Evolutionary conservation across 2,329 filamentous ascomycete species (phyloP), one percentile per base, ranked within the genome.

Genomic region (Aspergillus versicolor): DNA sequence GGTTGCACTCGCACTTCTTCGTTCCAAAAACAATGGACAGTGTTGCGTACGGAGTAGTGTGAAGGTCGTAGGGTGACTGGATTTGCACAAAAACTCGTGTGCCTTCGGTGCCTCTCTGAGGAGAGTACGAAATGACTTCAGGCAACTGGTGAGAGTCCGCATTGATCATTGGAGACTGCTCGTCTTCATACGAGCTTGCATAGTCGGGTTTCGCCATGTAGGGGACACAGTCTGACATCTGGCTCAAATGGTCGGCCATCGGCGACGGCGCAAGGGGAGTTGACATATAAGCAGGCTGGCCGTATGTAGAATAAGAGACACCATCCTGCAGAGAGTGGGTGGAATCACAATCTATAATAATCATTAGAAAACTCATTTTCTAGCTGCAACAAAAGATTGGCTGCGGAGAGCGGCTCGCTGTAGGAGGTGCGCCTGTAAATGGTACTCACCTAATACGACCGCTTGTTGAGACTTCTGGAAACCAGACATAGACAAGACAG

Each of bases 381-480:
- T 44, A 43, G 11, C 27, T 24, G 24, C 5, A 9, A 50, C 19
- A 49, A 32, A 54, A 21, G 13, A 11, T 17, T 34, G 11, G 40
- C 12, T n/a, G 24, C 27, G 2, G 13, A 47, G 19, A 13, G n/a
- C 17, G 21, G n/a, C 32, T 42, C 8, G 24, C 13, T 11, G n/a
- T 22, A 30, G 15, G 17, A 38, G 27, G 32, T 9, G 32, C 42
- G 11, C 15, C 24, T 6, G 15, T 24, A 47, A 11, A 34, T 8
- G 52, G 59, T 11, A 87, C 91, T 79, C 81, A 95, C 92, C 89
- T 77, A 93, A 89, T 79, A 92, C 84, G 74, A 88, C 88, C 75
- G 88, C 82, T 76, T 87, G 82, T 74, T 89, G 86, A 58, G 85
- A 77, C 78, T 95, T 96, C 70, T 83, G 81, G 82, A 91, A 92